Evolutionary conservation across 495 filamentous ascomycete genomes (phyloP).

Genomic region (Chaetomidium leptoderma): DNA sequence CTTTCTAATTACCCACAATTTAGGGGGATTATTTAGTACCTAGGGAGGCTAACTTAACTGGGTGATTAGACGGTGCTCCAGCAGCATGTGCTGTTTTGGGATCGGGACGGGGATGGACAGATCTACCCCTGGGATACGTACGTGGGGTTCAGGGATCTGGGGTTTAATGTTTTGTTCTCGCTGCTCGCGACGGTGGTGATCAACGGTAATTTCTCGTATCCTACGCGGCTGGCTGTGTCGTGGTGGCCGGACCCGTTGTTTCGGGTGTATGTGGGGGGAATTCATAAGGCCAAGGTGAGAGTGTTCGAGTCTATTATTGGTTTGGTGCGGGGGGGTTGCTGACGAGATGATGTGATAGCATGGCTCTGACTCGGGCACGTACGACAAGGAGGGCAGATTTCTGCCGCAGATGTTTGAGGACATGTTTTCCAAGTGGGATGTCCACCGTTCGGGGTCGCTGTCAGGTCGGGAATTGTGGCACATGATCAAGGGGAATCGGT

Average conservation of each 20-base stretch:
- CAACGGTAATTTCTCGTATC: constrained; percentile 50
- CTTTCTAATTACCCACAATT: not conserved
- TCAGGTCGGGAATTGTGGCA: constrained; percentile 18
- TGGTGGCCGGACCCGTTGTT: constrained; percentile 44
- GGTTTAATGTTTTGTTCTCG: constrained; percentile 48
- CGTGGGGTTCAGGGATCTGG: constrained; percentile 49
- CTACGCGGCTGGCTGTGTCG: constrained; percentile 40
- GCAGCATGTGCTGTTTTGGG: constrained; percentile 54
- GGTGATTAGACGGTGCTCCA: constrained; percentile 41
- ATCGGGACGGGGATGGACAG: constrained; percentile 41
- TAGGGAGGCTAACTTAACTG: not conserved
- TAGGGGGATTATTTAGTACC: not conserved
- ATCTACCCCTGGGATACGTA: constrained; percentile 53
- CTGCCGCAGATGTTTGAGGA: constrained; percentile 55
- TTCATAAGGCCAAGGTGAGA: constrained; percentile 49
- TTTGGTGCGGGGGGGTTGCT: not conserved
- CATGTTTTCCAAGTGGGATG: constrained; percentile 53
- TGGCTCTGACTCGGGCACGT: constrained; percentile 51
- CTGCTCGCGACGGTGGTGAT: constrained; percentile 45
- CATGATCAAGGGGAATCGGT: constrained; percentile 21
- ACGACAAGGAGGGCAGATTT: constrained; percentile 53
- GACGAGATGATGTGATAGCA: constrained; percentile 39
- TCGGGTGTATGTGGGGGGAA: constrained; percentile 44
- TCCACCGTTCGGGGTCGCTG: constrained; percentile 22
- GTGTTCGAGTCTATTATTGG: not conserved